Evolutionary conservation across 352 stramenopile genomes (phyloP).

Genomic region (Phytophthora agathidicida): DNA sequence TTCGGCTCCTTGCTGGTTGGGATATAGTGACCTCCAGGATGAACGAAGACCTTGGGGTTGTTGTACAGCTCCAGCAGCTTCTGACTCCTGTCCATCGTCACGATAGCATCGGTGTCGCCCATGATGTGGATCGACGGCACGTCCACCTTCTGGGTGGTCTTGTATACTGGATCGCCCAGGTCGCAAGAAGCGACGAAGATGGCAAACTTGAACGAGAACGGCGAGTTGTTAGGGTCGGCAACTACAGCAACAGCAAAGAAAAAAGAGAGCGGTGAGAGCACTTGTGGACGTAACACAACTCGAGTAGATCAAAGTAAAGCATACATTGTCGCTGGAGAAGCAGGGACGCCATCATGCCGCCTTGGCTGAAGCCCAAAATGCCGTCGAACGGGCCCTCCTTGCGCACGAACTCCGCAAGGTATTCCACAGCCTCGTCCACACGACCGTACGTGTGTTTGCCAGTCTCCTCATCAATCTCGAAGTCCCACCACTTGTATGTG

Average conservation of each 20-base stretch:
- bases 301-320: background rate
- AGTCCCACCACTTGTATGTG: slow-evolving; percentile 82
- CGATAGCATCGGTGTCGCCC: slow-evolving; percentile 71
- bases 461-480: slow-evolving; percentile 50
- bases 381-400: slow-evolving; percentile 84
- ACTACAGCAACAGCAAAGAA: slow-evolving; percentile 15
- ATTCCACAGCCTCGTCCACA: slow-evolving; percentile 69
- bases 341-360: slow-evolving; percentile 67
- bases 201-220: slow-evolving; percentile 69
- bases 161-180: slow-evolving; percentile 28
- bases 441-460: slow-evolving; percentile 54
- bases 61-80: slow-evolving; percentile 56
- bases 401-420: slow-evolving; percentile 56
- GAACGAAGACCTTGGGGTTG: slow-evolving; percentile 57
- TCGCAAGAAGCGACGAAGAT: slow-evolving; percentile 70
- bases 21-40: slow-evolving; percentile 80
- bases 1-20: slow-evolving; percentile 84
- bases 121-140: slow-evolving; percentile 84
- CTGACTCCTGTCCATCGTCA: slow-evolving; percentile 53
- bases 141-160: slow-evolving; percentile 42
- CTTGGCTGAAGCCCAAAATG: slow-evolving; percentile 84
- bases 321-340: slow-evolving; percentile 67
- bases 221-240: slow-evolving; percentile 42
- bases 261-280: background rate
- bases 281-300: background rate